A percentile compares a stretch with the other conserved stretches of the same genome.
These are phyloP conservation scores for Capillidium rhysosporum DNA, from an alignment of 371 early-diverging fungal genomes.

Conservation along the genomic window DNA sequence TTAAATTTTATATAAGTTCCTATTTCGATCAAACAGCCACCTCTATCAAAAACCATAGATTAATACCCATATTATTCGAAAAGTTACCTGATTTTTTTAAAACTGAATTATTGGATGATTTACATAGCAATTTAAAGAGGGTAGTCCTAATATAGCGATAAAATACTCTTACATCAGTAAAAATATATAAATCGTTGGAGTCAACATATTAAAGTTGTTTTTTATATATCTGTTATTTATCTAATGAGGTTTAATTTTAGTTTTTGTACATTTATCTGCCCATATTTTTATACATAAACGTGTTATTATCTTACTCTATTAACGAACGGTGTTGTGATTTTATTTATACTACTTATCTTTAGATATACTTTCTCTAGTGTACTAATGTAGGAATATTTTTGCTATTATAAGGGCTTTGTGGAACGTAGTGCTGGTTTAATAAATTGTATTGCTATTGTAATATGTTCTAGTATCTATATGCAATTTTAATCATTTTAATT, in stretches of 20 bases:
- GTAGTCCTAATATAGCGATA: no score
- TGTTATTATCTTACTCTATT: background rate
- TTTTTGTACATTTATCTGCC: background rate
- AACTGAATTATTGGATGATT: background rate
- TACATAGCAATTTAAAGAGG: background rate
- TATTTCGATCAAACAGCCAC: no score
- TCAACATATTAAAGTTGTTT: background rate
- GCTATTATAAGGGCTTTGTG: background rate
- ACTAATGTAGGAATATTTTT: background rate
- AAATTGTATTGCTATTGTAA: no score
- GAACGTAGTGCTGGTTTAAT: background rate
- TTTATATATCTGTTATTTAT: background rate
- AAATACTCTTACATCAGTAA: background rate
- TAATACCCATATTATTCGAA: background rate
- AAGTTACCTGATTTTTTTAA: background rate
- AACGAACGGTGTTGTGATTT: background rate
- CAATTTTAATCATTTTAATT: no score
- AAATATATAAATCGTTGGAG: background rate
- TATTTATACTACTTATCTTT: background rate
- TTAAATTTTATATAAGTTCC: no score
- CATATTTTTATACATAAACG: background rate
- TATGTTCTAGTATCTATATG: no score
- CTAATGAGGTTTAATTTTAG: background rate
- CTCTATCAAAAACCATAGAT: no score
- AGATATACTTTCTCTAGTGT: background rate